Conservation (phyloP, 2,329 filamentous ascomycete genomes). For the Penicillium sp. region DNA sequence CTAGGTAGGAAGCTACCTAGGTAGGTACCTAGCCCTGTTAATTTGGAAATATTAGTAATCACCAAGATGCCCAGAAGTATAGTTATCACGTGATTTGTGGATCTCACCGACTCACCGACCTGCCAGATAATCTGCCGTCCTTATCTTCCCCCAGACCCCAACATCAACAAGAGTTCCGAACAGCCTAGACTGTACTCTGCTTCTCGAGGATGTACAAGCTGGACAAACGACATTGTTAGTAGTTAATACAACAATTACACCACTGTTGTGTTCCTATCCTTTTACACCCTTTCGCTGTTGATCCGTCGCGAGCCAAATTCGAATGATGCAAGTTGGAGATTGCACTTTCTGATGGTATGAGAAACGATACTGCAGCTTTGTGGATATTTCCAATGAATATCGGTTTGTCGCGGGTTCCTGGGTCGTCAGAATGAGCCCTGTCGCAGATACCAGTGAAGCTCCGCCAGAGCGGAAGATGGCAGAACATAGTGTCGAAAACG, state of each 20-base stretch:
- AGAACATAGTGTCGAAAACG: not conserved
- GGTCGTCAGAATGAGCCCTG: conserved; percentile 5
- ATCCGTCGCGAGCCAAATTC: not conserved
- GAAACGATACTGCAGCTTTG: not conserved
- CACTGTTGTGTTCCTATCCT: not conserved
- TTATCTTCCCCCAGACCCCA: conserved; percentile 7
- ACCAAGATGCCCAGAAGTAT: too few species aligned
- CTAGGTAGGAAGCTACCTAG: too few species aligned
- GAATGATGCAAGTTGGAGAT: not conserved
- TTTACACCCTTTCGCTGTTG: not conserved
- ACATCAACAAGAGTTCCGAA: not conserved
- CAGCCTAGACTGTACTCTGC: not conserved
- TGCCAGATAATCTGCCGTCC: conserved; percentile 11
- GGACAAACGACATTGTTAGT: not conserved
- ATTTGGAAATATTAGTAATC: too few species aligned
- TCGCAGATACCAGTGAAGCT: conserved; percentile 1
- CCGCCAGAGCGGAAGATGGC: conserved; percentile 3
- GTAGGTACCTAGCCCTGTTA: too few species aligned
- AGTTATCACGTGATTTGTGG: too few species aligned
- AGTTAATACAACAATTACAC: not conserved
- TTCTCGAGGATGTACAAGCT: not conserved
- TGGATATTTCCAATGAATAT: not conserved
- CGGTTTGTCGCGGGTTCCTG: not conserved
- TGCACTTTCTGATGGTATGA: not conserved
- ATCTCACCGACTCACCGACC: not conserved